Percentiles rank a stretch among this genome's conserved stretches.
phyloP scores from a whole-genome alignment of 192 early-diverging fungal genomes.

The Gamsiella multidivaricata region DNA sequence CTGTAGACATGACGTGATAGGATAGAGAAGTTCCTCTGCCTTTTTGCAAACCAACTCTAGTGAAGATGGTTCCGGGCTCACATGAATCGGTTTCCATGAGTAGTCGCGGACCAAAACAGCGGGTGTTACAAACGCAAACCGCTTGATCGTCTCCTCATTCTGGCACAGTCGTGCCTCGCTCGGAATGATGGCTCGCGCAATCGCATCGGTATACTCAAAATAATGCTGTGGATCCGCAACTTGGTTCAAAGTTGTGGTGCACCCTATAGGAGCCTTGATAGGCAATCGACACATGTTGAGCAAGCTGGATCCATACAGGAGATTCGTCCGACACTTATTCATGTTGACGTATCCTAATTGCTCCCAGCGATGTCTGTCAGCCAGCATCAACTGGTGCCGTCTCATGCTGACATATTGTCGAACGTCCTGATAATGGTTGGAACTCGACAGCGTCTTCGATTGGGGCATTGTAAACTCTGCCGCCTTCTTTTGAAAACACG shows the following conservation, averaged over 20 bases:
- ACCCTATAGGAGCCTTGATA: conserved; percentile 18
- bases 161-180: conserved; percentile 51
- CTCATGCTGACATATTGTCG: conserved; percentile 51
- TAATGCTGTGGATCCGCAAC: conserved; percentile 46
- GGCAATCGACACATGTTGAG: conserved; percentile 41
- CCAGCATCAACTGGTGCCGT: conserved; percentile 35
- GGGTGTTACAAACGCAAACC: conserved; percentile 72
- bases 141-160: conserved; percentile 59
- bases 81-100: conserved; percentile 16
- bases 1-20: conserved; percentile 68
- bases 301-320: conserved; percentile 58
- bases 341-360: conserved; percentile 58
- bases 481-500: conserved; percentile 28
- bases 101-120: conserved; percentile 51
- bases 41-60: conserved; percentile 18
- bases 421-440: conserved; percentile 57
- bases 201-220: conserved; percentile 40
- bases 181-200: conserved; percentile 46
- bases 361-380: conserved; percentile 52
- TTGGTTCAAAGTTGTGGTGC: conserved; percentile 25
- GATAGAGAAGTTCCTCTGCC: conserved; percentile 67
- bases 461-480: conserved; percentile 20
- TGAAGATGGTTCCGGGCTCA: conserved; percentile 21
- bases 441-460: conserved; percentile 24
- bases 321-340: conserved; percentile 46